These are phyloP conservation scores for Apophysomyces ossiformis DNA, from an alignment of 371 early-diverging fungal genomes.

Conservation along the genomic window DNA sequence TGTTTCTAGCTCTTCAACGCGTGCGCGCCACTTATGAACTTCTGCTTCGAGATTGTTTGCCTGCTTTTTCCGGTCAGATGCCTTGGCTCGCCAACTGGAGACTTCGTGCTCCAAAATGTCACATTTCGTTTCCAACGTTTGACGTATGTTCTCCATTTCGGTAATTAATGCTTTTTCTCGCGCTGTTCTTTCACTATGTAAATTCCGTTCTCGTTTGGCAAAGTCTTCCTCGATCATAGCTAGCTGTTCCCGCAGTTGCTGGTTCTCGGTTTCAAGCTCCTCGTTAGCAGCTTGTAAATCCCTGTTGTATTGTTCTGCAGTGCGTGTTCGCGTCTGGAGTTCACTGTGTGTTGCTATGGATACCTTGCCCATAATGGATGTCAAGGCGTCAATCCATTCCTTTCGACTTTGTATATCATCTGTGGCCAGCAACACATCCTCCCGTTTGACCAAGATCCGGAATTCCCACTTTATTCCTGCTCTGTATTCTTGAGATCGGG, in stretches of 20 bases:
- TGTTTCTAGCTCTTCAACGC: constrained; percentile 29
- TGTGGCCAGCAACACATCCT: constrained; percentile 47
- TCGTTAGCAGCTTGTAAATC: constrained; percentile 38
- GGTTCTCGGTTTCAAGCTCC: constrained; percentile 33
- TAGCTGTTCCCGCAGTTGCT: constrained; percentile 32
- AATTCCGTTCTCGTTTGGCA: constrained; percentile 16
- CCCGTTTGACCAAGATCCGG: constrained; percentile 46
- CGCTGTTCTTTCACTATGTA: constrained; percentile 18
- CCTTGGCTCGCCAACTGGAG: constrained; percentile 23
- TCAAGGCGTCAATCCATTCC: constrained; percentile 52
- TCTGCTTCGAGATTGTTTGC: constrained; percentile 18
- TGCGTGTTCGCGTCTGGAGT: constrained; percentile 41
- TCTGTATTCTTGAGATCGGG: constrained; percentile 47
- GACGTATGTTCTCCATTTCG: constrained; percentile 31
- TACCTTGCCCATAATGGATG: constrained; percentile 58
- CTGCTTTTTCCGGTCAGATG: constrained; percentile 28
- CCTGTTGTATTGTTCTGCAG: constrained; percentile 45
- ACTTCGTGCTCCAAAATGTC: constrained; percentile 38
- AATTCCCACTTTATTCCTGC: constrained; percentile 54
- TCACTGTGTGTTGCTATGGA: constrained; percentile 54
- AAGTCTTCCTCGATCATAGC: constrained; percentile 26
- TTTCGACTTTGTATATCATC: constrained; percentile 49
- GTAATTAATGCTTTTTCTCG: constrained; percentile 20
- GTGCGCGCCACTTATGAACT: constrained; percentile 23
- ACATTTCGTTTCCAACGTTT: constrained; percentile 26